A percentile compares a stretch with the other conserved stretches of the same genome.
Conservation (phyloP, 73 alveolate species). For the Blepharisma stoltei region DNA sequence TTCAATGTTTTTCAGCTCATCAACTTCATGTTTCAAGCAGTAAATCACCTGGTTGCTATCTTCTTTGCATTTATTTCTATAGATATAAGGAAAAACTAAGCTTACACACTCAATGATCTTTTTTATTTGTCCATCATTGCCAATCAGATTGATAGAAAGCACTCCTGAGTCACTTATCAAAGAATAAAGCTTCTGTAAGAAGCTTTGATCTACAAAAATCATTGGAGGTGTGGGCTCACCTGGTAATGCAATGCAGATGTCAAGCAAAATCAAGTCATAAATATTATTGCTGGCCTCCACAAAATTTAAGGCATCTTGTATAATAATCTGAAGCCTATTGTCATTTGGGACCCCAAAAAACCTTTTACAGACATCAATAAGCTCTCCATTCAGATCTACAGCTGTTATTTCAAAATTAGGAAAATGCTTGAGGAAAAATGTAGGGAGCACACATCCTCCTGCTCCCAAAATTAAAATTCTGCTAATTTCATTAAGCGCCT, state of each 20-base stretch:
- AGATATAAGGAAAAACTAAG: neutral
- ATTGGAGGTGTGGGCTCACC: constrained; percentile 12
- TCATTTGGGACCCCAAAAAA: constrained; percentile 9
- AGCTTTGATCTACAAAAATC: neutral
- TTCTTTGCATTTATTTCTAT: neutral
- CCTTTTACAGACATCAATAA: constrained; percentile 5
- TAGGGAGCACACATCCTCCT: constrained; percentile 23
- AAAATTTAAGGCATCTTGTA: neutral
- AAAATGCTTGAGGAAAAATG: constrained; percentile 15
- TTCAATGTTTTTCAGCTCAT: too few relatives aligned
- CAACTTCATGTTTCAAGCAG: neutral
- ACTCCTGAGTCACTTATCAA: neutral
- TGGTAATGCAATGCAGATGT: constrained; percentile 22
- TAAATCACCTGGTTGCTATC: neutral
- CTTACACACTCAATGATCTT: neutral
- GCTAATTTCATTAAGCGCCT: neutral
- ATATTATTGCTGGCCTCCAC: neutral
- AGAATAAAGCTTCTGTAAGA: neutral
- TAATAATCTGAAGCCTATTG: constrained; percentile 4
- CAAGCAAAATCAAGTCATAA: neutral
- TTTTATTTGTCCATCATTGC: neutral
- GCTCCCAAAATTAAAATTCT: constrained; percentile 18
- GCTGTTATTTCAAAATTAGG: constrained; percentile 6
- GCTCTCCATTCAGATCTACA: neutral
- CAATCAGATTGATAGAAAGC: neutral